These are phyloP conservation scores for Pyrenopolyporus hunteri DNA, from an alignment of 495 filamentous ascomycete genomes.

Conservation along the genomic window DNA sequence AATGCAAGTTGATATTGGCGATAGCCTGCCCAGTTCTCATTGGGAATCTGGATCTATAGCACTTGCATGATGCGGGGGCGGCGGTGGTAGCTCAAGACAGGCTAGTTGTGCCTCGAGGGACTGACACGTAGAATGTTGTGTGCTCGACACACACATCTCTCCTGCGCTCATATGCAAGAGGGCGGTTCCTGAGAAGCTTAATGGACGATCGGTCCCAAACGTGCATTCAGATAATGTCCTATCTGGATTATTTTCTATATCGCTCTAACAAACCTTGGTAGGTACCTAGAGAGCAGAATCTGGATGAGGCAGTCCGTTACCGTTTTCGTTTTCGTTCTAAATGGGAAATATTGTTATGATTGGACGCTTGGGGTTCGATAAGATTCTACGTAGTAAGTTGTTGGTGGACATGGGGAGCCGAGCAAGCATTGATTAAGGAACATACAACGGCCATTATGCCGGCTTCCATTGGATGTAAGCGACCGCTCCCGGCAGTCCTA, in stretches of 20 bases:
- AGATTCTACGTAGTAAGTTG: slow-evolving; percentile 8
- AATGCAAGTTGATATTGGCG: slow-evolving; percentile 28
- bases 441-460: slow-evolving; percentile 3
- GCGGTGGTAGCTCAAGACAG: slow-evolving; percentile 25
- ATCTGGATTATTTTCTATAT: slow-evolving; percentile 22
- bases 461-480: slow-evolving; percentile 17
- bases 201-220: slow-evolving; percentile 35
- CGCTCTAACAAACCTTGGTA: slow-evolving; percentile 1
- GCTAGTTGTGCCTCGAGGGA: slow-evolving; percentile 35
- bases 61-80: slow-evolving; percentile 37
- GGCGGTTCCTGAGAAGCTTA: slow-evolving; percentile 32
- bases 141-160: slow-evolving; percentile 34
- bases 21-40: slow-evolving; percentile 30
- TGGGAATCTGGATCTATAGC: slow-evolving; percentile 36
- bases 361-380: slow-evolving; percentile 14
- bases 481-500: background rate
- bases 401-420: background rate
- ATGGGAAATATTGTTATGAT: slow-evolving; percentile 2
- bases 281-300: background rate
- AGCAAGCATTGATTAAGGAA: slow-evolving; percentile 1
- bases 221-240: slow-evolving; percentile 28
- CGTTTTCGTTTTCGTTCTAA: slow-evolving; percentile 9
- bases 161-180: slow-evolving; percentile 34
- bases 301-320: slow-evolving; percentile 13
- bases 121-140: slow-evolving; percentile 43